Evolutionary conservation across 768 basidiomycete species (phyloP), one percentile per base, ranked within the genome.

Genomic region (Podaxis pistillaris): DNA sequence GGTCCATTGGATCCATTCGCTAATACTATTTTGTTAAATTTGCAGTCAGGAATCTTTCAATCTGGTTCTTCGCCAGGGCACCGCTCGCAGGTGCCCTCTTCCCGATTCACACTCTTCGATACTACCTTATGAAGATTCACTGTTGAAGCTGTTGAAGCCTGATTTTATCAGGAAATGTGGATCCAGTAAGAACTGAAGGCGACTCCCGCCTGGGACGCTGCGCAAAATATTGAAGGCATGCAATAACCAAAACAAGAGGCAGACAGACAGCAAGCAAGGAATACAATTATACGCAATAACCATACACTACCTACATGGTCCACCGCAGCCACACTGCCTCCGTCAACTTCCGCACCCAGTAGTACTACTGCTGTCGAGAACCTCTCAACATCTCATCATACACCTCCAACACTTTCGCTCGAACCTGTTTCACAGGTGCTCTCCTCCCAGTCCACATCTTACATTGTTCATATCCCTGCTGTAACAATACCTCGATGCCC

Each of bases 391-490:
- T 65, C 38, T 65, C 67, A 54, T 71, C 62, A 58, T 86, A 86
- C 57, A 65, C 73, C 64, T 76, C 75, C 75, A 78, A 74, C 17
- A 86, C 84, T 52, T 67, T 74, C 66, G 78, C 75, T 50, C 74
- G 68, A 26, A 86, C 81, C 8, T 71, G 68, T 12, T 68, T 69
- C 72, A 70, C 75, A 50, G 84, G 83, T 52, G 78, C 80, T 64
- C 69, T 71, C 46, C 80, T 75, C n/a, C 81, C 83, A 0, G 85
- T 89, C 87, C 88, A 89, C 28, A 78, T 66, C 67, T 81, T 77
- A 67, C 85, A 86, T 69, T 89, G 88, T 56, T 77, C 78, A 68
- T 79, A 89, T 4, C 85, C 89, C 71, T 91, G 90, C 72, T 89
- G 87, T n/a, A 91, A 75, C 40, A 91, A 69, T 59, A 90, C 80